Conservation (phyloP, 2,329 filamentous ascomycete genomes). For the Penicillium sclerotiorum region DNA sequence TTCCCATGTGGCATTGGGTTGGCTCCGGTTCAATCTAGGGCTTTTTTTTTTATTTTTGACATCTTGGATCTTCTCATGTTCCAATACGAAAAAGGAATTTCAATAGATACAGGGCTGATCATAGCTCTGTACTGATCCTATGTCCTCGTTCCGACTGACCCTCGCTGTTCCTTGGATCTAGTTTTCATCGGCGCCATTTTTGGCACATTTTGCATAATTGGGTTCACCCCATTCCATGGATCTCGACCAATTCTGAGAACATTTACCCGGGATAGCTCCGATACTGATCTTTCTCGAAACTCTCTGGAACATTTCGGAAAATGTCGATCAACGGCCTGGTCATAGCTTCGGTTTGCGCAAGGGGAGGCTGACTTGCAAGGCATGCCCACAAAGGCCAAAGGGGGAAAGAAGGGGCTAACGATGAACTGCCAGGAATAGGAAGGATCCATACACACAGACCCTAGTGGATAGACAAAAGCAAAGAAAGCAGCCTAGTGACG, state of each 20-base stretch:
- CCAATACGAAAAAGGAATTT: too few relatives aligned
- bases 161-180: not conserved
- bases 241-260: not conserved
- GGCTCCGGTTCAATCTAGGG: constrained; percentile 6
- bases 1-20: constrained; percentile 23
- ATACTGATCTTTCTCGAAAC: constrained; percentile 15
- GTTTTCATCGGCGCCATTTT: not conserved
- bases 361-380: not conserved
- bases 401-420: not conserved
- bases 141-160: too few relatives aligned
- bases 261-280: constrained; percentile 1
- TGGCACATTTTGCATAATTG: not conserved
- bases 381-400: not conserved
- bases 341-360: constrained; percentile 15
- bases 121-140: too few relatives aligned
- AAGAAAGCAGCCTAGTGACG: too few relatives aligned
- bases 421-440: not conserved
- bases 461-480: not conserved
- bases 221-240: constrained; percentile 13
- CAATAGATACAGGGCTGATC: too few relatives aligned
- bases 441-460: not conserved
- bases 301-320: constrained; percentile 6
- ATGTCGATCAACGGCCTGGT: constrained; percentile 16
- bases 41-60: too few relatives aligned
- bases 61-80: too few relatives aligned